A percentile compares a stretch with the other conserved stretches of the same genome.
Evolutionary conservation across 768 basidiomycete species (phyloP).

Genomic region (Podaxis carcinomalis): DNA sequence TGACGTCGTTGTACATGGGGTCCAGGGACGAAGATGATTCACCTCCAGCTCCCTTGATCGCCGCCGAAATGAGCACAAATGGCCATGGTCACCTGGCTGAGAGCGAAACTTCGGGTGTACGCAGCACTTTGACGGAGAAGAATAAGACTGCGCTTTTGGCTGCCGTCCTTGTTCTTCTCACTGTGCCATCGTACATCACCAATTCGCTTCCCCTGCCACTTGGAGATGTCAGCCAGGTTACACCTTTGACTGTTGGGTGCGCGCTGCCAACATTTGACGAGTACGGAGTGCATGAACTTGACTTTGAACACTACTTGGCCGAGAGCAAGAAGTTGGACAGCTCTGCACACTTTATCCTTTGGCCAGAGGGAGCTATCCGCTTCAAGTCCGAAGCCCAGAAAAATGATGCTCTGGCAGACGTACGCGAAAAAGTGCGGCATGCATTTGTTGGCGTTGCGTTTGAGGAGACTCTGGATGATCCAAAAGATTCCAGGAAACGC

Average conservation of each 20-base stretch:
- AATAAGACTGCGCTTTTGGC: slow-evolving; percentile 29
- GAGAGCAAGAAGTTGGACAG: slow-evolving; percentile 46
- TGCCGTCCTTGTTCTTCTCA: slow-evolving; percentile 37
- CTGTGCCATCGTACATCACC: slow-evolving; percentile 53
- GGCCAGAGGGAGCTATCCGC: slow-evolving; percentile 77
- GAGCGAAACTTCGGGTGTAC: slow-evolving; percentile 6
- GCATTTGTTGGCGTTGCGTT: slow-evolving; percentile 69
- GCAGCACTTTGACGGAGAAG: slow-evolving; percentile 9
- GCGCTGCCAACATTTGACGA: slow-evolving; percentile 49
- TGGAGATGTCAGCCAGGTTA: slow-evolving; percentile 33
- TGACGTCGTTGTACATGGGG: slow-evolving; percentile 53
- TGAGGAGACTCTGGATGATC: slow-evolving; percentile 49
- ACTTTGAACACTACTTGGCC: slow-evolving; percentile 55
- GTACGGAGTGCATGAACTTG: slow-evolving; percentile 36
- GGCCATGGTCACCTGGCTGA: neutral
- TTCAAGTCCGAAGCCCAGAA: slow-evolving; percentile 53
- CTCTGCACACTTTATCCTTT: slow-evolving; percentile 57
- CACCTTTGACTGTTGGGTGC: slow-evolving; percentile 63
- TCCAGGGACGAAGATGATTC: slow-evolving; percentile 19
- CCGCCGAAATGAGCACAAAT: neutral
- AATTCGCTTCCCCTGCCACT: slow-evolving; percentile 35
- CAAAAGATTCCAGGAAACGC: slow-evolving; percentile 28
- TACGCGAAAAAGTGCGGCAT: slow-evolving; percentile 32
- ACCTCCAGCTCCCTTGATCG: neutral
- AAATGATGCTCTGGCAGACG: slow-evolving; percentile 39